A percentile compares a stretch with the other conserved stretches of the same genome.
Evolutionary conservation across 176 grass and related monocot genomes (phyloP).

Genomic region (Olyra latifolia): DNA sequence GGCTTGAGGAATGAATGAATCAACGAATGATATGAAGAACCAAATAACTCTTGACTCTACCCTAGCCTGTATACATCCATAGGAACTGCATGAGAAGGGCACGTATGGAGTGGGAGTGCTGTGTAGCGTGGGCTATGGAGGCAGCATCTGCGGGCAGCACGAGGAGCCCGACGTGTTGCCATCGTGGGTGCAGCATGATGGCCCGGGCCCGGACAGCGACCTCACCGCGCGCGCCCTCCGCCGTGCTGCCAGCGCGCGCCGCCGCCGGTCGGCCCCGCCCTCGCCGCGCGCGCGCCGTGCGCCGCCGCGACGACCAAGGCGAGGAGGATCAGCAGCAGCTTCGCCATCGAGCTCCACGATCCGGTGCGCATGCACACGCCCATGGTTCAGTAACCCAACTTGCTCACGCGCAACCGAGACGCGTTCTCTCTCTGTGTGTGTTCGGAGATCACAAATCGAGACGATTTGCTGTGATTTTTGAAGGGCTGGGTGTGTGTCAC

Average conservation of each 20-base stretch:
- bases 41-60: too few relatives aligned
- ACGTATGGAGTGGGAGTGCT: too few relatives aligned
- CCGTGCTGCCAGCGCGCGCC: background rate
- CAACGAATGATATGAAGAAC: too few relatives aligned
- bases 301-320: background rate
- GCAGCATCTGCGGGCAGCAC: constrained; percentile 31
- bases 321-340: background rate
- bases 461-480: too few relatives aligned
- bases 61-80: too few relatives aligned
- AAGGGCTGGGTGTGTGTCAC: too few relatives aligned
- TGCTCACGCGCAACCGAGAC: too few relatives aligned
- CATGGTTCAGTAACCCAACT: background rate
- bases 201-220: background rate
- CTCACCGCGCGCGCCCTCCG: background rate
- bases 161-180: background rate
- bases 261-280: background rate
- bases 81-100: too few relatives aligned
- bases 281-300: background rate
- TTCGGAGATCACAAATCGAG: too few relatives aligned
- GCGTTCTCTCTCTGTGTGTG: background rate
- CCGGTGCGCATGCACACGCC: background rate
- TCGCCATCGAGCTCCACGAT: background rate
- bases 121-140: too few relatives aligned
- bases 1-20: too few relatives aligned
- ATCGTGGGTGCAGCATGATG: constrained; percentile 29